These are phyloP conservation scores for Retiboletus fuscus DNA, from an alignment of 1,284 basidiomycete genomes.

Conservation along the genomic window DNA sequence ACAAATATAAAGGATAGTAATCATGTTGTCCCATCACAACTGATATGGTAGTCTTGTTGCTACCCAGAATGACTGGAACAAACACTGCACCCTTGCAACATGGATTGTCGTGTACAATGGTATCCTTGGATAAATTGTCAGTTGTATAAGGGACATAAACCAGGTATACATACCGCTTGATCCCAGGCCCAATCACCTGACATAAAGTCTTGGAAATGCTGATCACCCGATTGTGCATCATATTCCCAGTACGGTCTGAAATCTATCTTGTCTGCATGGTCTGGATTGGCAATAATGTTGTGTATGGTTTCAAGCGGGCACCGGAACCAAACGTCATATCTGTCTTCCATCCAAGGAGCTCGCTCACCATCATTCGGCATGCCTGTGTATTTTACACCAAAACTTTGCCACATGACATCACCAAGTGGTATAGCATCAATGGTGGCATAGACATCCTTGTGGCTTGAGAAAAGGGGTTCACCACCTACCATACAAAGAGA, in stretches of 20 bases:
- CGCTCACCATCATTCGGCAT: background rate
- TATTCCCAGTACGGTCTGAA: constrained; percentile 42
- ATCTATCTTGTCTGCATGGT: constrained; percentile 47
- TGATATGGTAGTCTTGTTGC: constrained; percentile 53
- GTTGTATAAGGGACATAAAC: too few relatives aligned
- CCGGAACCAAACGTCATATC: constrained; percentile 18
- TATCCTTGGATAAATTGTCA: background rate
- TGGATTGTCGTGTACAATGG: constrained; percentile 32
- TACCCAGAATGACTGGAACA: constrained; percentile 49
- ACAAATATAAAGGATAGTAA: constrained; percentile 50
- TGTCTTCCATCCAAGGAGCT: constrained; percentile 13
- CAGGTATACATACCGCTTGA: constrained; percentile 41
- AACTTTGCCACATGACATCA: background rate
- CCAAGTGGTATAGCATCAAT: background rate
- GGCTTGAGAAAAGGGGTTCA: background rate
- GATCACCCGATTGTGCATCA: constrained; percentile 20
- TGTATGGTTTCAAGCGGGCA: constrained; percentile 39
- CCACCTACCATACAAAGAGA: too few relatives aligned
- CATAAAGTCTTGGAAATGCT: constrained; percentile 37
- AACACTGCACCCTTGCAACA: constrained; percentile 46
- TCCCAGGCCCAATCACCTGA: constrained; percentile 53
- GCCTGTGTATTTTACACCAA: background rate
- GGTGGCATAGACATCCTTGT: background rate
- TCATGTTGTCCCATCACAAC: constrained; percentile 51
- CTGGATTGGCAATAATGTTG: constrained; percentile 32